A percentile compares a stretch with the other conserved stretches of the same genome.
phyloP scores from a whole-genome alignment of 495 filamentous ascomycete species.

The Xylaria bambusicola region DNA sequence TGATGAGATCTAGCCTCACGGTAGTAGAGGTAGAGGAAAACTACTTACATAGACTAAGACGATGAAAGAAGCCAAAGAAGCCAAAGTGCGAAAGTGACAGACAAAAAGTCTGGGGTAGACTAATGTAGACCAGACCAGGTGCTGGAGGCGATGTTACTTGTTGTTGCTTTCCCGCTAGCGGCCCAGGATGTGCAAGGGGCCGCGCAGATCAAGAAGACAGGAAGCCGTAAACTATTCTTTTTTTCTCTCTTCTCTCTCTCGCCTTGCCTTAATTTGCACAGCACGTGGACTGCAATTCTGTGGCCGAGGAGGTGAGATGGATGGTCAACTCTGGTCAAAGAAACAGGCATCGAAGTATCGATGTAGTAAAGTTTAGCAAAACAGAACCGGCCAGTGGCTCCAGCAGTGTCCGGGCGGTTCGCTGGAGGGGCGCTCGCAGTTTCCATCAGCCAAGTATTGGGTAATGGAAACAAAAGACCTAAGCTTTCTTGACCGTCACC shows the following conservation, averaged over 20 bases:
- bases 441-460: conserved; percentile 37
- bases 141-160: too few relatives aligned
- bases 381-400: conserved; percentile 7
- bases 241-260: too few relatives aligned
- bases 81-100: background rate
- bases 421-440: conserved; percentile 8
- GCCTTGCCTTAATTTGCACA: background rate
- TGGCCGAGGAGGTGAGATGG: background rate
- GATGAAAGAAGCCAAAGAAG: background rate
- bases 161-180: too few relatives aligned
- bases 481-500: conserved; percentile 40
- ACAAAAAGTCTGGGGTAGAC: conserved; percentile 8
- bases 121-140: too few relatives aligned
- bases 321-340: background rate
- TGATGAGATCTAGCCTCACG: too few relatives aligned
- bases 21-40: too few relatives aligned
- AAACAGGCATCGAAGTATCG: background rate
- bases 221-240: too few relatives aligned
- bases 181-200: background rate
- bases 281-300: background rate
- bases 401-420: conserved; percentile 12
- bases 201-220: background rate
- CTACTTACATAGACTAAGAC: background rate
- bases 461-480: conserved; percentile 41
- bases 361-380: conserved; percentile 23